Base-by-base conservation (phyloP, 169 alveolate genomes). In the Plasmodium falciparum region DNA sequence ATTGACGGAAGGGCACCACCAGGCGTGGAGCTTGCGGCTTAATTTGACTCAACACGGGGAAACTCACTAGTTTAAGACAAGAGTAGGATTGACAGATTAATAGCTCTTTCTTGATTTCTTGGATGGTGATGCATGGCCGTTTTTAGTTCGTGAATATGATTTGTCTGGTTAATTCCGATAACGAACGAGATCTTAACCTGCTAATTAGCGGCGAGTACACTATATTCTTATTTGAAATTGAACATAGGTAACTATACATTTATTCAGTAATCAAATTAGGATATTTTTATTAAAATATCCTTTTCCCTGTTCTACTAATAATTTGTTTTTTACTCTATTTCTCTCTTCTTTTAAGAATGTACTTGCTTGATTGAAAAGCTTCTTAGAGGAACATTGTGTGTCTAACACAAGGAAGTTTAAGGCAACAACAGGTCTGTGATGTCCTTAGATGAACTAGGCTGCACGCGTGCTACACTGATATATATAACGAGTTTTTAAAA, bases 131-230 rank as follows among this genome's bases (percentile, higher is more conserved):
- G 97, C 97, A 96, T 95, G 97, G 97, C 97, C 98, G 97, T 95
- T 96, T 96, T 95, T 94, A 96, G 97, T 95, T 95, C 97, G 93
- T 94, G 96, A 90, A 65, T 75, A 88, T 88, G 94, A 86, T 85
- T 80, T 90, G 94, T 93, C 95, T 89, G 93, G 93, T 73, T 89
- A 89, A 89, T 89, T 76, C 91, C 93, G 96, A 94, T 96, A 94
- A 95, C 98, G 98, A 97, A 95, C 98, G 98, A 95, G 98, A 97
- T 97, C 97, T 95, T 94, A 89, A 93, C 98, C 97, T 95, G 97
- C 98, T 96, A 97, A 96, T 93, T 96, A 95, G 97, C 91, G 88
- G 73, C 61, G 24, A 58, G 50, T 73, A 33, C 93, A 9, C 66
- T 63, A 83, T 73, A 78, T 67, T 24, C 75, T 50, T 74, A 29